Evolutionary conservation across 1,139 yeast species (phyloP).

Genomic region (Candida sanyaensis): DNA sequence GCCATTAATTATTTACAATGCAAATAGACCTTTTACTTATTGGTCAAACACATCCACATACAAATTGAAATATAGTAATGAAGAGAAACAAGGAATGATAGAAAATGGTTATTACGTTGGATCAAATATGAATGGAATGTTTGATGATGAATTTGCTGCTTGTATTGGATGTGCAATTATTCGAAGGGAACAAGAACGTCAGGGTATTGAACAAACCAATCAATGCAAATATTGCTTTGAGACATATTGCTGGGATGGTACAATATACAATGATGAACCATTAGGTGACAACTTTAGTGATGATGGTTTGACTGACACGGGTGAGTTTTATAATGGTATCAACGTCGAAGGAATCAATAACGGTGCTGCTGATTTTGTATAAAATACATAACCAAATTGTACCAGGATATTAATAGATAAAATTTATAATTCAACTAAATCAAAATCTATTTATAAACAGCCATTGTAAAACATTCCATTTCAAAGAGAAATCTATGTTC

Average conservation of each 20-base stretch:
- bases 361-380: constrained; percentile 9
- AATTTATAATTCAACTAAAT: too few species aligned
- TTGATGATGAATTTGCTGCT: constrained; percentile 39
- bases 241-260: constrained; percentile 47
- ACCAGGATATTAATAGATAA: too few species aligned
- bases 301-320: constrained; percentile 14
- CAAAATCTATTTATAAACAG: too few species aligned
- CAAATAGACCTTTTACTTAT: constrained; percentile 42
- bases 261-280: constrained; percentile 6
- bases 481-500: too few species aligned
- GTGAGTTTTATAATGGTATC: constrained; percentile 9
- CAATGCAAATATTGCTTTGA: constrained; percentile 42
- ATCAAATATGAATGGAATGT: constrained; percentile 31
- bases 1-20: constrained; percentile 40
- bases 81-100: constrained; percentile 39
- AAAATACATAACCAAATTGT: background rate
- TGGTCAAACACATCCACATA: constrained; percentile 40
- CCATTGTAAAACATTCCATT: too few species aligned
- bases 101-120: constrained; percentile 40
- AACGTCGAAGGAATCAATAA: constrained; percentile 13
- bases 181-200: constrained; percentile 44
- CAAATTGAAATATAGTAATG: constrained; percentile 33
- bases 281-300: constrained; percentile 47
- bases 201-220: constrained; percentile 32
- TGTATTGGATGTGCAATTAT: constrained; percentile 49